Evolutionary conservation across 306 rosid species (phyloP).

Genomic region (Corylus americana): DNA sequence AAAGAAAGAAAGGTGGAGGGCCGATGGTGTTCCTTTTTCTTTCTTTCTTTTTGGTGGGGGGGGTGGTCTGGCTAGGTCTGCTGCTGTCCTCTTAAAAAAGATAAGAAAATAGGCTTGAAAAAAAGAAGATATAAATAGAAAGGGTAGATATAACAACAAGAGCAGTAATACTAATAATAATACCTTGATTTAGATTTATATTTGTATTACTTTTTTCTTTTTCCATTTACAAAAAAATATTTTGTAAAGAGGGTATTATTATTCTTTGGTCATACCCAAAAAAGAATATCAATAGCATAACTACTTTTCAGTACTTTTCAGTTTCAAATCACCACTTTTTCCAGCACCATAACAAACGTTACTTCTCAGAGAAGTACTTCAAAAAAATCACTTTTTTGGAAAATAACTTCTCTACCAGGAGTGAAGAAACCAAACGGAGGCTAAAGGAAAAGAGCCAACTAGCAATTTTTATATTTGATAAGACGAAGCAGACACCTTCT

Average conservation of each 20-base stretch:
- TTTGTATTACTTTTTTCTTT: background rate
- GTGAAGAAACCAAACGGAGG: background rate
- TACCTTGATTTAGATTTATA: background rate
- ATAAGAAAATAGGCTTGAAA: background rate
- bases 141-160: background rate
- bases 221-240: too few species aligned
- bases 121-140: background rate
- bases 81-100: background rate
- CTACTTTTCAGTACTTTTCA: background rate
- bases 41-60: background rate
- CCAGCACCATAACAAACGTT: background rate
- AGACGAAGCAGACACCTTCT: background rate
- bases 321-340: background rate
- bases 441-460: background rate
- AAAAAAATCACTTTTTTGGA: background rate
- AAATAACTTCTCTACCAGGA: background rate
- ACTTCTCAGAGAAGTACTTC: background rate
- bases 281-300: background rate
- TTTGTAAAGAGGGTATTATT: background rate
- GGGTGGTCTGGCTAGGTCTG: background rate
- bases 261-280: background rate
- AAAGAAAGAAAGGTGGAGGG: background rate
- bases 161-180: background rate
- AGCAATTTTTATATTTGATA: background rate
- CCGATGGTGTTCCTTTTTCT: background rate